Conservation (phyloP, 1,284 basidiomycete genomes). For the Ustilago nuda region DNA sequence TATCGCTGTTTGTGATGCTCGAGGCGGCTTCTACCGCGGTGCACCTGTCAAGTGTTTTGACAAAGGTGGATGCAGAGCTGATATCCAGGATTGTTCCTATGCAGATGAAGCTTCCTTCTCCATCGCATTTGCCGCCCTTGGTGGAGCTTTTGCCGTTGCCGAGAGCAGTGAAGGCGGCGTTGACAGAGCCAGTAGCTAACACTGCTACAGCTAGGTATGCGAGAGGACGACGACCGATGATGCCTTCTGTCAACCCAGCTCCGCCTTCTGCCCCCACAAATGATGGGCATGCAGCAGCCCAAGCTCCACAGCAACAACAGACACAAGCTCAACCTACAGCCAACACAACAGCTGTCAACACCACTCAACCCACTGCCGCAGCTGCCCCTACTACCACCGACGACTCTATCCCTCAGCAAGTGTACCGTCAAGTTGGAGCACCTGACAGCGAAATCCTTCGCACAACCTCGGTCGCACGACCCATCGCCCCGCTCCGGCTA, state of each 20-base stretch:
- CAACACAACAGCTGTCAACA: not conserved
- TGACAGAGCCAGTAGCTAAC: conserved; percentile 20
- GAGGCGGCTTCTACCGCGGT: conserved; percentile 28
- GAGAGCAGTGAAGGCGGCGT: conserved; percentile 17
- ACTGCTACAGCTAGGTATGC: conserved; percentile 18
- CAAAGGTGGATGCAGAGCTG: conserved; percentile 37
- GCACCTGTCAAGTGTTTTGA: conserved; percentile 34
- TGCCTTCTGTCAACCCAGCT: conserved; percentile 33
- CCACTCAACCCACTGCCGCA: not conserved
- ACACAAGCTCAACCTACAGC: not conserved
- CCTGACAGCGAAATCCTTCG: conserved; percentile 36
- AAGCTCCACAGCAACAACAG: not conserved
- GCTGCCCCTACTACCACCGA: not conserved
- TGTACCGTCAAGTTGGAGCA: conserved; percentile 32
- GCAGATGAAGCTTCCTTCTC: conserved; percentile 40
- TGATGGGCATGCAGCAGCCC: not conserved
- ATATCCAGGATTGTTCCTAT: conserved; percentile 27
- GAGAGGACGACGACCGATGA: conserved; percentile 28
- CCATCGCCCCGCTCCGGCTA: conserved; percentile 35
- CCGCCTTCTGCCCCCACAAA: not conserved
- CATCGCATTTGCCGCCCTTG: conserved; percentile 48
- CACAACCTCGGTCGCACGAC: conserved; percentile 35
- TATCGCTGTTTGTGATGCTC: conserved; percentile 35
- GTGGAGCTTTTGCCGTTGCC: conserved; percentile 41
- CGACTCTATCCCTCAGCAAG: conserved; percentile 20